These are phyloP conservation scores for Solanum peruvianum DNA, from an alignment of 257 asterid genomes.

Conservation along the genomic window DNA sequence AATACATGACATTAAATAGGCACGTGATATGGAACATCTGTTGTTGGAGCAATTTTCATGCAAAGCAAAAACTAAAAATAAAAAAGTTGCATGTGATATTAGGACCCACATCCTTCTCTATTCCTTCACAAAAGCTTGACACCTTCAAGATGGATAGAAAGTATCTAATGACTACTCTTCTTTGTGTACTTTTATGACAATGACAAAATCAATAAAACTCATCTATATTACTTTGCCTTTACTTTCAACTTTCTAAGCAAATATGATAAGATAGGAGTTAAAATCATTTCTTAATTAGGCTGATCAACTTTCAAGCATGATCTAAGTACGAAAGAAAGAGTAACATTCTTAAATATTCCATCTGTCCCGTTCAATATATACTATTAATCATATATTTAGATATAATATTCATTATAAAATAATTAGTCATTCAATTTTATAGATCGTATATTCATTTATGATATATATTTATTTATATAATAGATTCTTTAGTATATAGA, in stretches of 20 bases:
- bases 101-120: constrained; percentile 13
- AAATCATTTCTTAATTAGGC: neutral
- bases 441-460: no score
- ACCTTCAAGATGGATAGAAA: neutral
- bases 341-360: no score
- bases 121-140: neutral
- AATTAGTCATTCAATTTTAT: no score
- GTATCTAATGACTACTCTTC: neutral
- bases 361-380: no score
- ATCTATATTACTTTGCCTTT: neutral
- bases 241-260: neutral
- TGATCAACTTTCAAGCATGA: neutral
- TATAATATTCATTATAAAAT: no score
- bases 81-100: constrained; percentile 41
- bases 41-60: constrained; percentile 38
- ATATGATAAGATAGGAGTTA: no score
- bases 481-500: no score
- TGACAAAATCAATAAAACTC: neutral
- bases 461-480: no score
- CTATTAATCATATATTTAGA: no score
- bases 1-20: constrained; percentile 9
- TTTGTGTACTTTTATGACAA: neutral
- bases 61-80: no score
- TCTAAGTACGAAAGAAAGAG: no score
- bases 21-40: constrained; percentile 50